Evolutionary conservation across 495 filamentous ascomycete species (phyloP), one percentile per base, ranked within the genome.

Genomic region (Podospora comata): DNA sequence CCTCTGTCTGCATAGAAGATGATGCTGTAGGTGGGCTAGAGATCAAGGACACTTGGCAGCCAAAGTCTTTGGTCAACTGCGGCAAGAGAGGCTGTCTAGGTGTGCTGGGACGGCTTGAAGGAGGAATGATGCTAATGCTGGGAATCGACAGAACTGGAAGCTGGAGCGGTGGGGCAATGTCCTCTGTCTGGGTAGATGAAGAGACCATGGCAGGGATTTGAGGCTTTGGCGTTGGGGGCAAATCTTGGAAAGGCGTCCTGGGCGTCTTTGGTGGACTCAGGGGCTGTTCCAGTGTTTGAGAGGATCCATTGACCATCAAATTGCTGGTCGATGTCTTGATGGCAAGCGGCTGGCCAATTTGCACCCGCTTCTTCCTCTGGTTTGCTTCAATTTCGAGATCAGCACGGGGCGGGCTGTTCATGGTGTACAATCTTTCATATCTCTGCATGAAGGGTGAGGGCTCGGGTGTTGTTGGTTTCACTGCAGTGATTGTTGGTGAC

Each of bases 1-100:
- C 89, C 66, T 97, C 93, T 11, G 95, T 99, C 81, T 99, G 96
- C 57, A 96, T 86, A 4, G 91, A 89, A 19, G 86, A 72, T 18
- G 92, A 92, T 56, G 85, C 85, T 15, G 86, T 89, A 6, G 82
- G 74, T 15, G 77, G 72, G 66, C 77, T 71, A 71, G 71, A 68
- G 16, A 78, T 67, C 53, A 85, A 71, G 11, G 79, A 79, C 39
- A 84, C 84, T 65, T 87, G 85, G 68, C 84, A 86, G n/a, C 83
- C 84, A 34, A 83, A 77, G 73, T 88, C 83, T 67, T 85, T 89
- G 67, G 77, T 77, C 67, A 85, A 76, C 67, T 83, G 85, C 48
- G 86, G 86, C 27, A 86, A 80, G 4, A 79, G 75, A 27, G 84
- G 81, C 69, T 85, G 82, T 11, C 79, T 80, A 1, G 86, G 85